Evolutionary conservation across 306 rosid species (phyloP).

Genomic region (Lablab purpureus): DNA sequence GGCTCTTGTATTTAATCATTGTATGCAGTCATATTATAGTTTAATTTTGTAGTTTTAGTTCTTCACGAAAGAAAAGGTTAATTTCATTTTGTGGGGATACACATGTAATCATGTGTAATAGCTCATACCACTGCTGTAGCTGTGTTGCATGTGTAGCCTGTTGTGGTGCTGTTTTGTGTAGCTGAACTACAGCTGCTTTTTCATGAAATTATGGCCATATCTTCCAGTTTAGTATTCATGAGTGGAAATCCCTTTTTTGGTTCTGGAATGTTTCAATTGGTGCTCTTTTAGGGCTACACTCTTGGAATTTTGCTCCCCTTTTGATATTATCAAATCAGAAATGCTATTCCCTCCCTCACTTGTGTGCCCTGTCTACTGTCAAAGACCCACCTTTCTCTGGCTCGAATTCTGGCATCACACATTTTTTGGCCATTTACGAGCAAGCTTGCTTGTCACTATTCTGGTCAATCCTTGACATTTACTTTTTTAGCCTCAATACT

Average conservation of each 20-base stretch:
- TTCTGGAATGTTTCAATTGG: neutral
- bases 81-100: conserved; percentile 3
- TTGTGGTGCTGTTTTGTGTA: neutral
- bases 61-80: conserved; percentile 24
- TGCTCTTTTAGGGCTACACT: neutral
- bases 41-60: conserved; percentile 5
- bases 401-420: neutral
- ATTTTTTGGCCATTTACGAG: neutral
- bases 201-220: neutral
- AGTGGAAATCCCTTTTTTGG: neutral
- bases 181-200: neutral
- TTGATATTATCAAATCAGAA: neutral
- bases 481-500: neutral
- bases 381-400: neutral
- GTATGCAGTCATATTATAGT: conserved; percentile 23
- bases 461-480: neutral
- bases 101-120: neutral
- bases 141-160: neutral
- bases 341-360: neutral
- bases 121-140: neutral
- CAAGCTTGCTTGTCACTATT: neutral
- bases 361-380: neutral
- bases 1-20: neutral
- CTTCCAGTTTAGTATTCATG: neutral
- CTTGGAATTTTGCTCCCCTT: neutral